Evolutionary conservation across 441 rosid genomes (phyloP), one percentile per base, ranked within the genome.

Genomic region (Francoa sonchifolia): DNA sequence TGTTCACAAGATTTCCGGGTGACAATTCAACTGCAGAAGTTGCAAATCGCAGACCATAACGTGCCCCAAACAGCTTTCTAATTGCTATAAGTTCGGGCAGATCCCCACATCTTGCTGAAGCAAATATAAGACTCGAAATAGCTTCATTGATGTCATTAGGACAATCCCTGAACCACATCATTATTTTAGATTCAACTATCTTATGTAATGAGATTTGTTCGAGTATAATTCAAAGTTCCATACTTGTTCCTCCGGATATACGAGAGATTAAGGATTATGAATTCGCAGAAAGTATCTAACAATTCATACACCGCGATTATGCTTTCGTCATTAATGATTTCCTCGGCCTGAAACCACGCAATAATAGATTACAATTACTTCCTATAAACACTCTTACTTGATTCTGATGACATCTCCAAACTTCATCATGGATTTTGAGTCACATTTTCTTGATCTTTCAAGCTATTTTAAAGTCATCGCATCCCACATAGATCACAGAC

Each of bases 31-130:
- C 58, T 10, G 95, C 79, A 40, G 52, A 55, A 10, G 38, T 41
- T 19, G 66, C 72, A 45, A 79, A 74, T 33, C 54, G 41, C 39
- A 65, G 58, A 4, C 94, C 95, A 31, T 78, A 84, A 9, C 82
- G 81, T 43, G 79, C 69, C 19, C 66, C 71, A 35, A 79, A 81
- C 31, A 88, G 74, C 56, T 71, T 59, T 47, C 97, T 58, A 15
- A 84, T 62, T 2, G 17, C 26, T 0, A 67, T 57, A 50, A 88
- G 97, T 78, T 88, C 94, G 6, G 85, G 95, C 19, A 83, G 55
- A 30, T 83, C 94, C 0, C 94, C 94, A 32, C 81, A 81, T 54
- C 94, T 73, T 5, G 90, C 74, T 33, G 95, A 88, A 41, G 90
- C 83, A 62, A 60, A 83, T 47, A 83, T 62, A n/a, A 78, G 74